Evolutionary conservation across 2,329 filamentous ascomycete species (phyloP).

Genomic region (Nannizzia gypsea): DNA sequence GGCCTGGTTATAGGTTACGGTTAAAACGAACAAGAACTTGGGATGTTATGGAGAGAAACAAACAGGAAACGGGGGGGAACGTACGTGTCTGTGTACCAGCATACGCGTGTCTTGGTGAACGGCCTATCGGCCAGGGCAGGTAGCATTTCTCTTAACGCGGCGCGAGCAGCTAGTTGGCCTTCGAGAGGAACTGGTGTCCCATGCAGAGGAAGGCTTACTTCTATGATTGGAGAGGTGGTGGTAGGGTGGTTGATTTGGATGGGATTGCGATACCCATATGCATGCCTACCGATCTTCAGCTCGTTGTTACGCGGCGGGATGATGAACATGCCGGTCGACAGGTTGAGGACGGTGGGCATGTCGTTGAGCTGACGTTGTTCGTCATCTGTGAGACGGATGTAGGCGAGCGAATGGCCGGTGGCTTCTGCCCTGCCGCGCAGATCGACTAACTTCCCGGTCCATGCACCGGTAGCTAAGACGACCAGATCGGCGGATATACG

Average conservation of each 20-base stretch:
- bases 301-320: constrained; percentile 43
- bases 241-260: constrained; percentile 20
- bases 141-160: constrained; percentile 49
- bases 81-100: constrained; percentile 65
- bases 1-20: constrained; percentile 25
- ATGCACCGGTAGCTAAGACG: constrained; percentile 75
- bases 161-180: constrained; percentile 50
- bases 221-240: constrained; percentile 4
- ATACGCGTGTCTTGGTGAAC: constrained; percentile 52
- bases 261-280: constrained; percentile 51
- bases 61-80: constrained; percentile 15
- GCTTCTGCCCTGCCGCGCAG: constrained; percentile 63
- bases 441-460: constrained; percentile 69
- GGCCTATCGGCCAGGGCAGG: constrained; percentile 49
- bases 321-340: constrained; percentile 41
- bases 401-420: constrained; percentile 71
- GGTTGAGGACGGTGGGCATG: constrained; percentile 51
- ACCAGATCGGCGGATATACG: constrained; percentile 56
- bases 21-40: too few species aligned
- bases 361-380: constrained; percentile 55
- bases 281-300: constrained; percentile 61
- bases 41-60: too few species aligned
- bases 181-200: constrained; percentile 38
- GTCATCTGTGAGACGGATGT: constrained; percentile 58
- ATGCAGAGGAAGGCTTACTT: constrained; percentile 30